Evolutionary conservation across 164 flowering plant species (phyloP), one percentile per base, ranked within the genome.

Genomic region (Aristolochia contorta): DNA sequence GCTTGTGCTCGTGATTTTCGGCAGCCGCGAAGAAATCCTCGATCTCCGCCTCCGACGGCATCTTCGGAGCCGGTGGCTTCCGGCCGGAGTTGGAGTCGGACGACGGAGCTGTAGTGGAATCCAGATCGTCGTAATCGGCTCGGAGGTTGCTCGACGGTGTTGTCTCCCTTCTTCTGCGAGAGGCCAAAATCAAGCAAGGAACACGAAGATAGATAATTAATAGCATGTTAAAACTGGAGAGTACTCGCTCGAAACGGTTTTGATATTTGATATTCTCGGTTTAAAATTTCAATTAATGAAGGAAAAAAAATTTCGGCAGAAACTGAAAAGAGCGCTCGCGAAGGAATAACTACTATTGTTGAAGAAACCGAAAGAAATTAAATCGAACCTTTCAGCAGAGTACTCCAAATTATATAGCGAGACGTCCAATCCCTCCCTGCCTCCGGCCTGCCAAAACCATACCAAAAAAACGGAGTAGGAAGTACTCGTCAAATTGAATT

Each of bases 21-120:
- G 78, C 71, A 1, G 19, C 74, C 0, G 81, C 59, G 71, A 88
- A 84, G 74, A 88, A 85, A 24, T 77, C 90, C 4, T 88, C 84
- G 67, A 88, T 73, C 76, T 88, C 92, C 47, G 52, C 77, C 48
- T 51, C 65, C 12, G 82, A 61, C 18, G 90, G 88, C 56, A 53
- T 72, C 65, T 54, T 67, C 54, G 9, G 56, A 47, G 53, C 69
- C 60, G 62, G 23, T 2, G 69, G 47, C 56, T 30, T 47, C 33
- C 53, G 62, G 55, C 72, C 58, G 43, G 53, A 57, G 16, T 22
- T 30, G 48, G 41, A 33, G 54, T 61, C 12, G 18, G 67, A 61
- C 14, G 62, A 57, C 60, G 63, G 58, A 15, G 47, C 64, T 49
- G 68, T 56, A 56, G 76, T 57, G 0, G 82, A 70, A 22, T 77